Conservation (phyloP, 2,329 filamentous ascomycete genomes). For the Aspergillus niger region DNA sequence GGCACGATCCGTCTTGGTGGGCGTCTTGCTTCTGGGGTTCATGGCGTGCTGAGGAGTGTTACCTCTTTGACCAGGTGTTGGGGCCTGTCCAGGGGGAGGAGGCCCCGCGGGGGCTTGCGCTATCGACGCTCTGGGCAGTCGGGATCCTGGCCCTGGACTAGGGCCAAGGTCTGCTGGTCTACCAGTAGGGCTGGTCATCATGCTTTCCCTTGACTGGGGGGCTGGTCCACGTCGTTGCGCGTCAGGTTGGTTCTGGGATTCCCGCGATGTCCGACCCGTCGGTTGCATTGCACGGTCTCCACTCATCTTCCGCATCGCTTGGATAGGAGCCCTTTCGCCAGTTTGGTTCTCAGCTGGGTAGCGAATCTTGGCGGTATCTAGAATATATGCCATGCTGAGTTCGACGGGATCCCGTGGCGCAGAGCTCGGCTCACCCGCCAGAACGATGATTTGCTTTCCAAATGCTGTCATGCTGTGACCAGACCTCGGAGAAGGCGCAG, state of each 20-base stretch:
- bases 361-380: slow-evolving; percentile 94
- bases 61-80: slow-evolving; percentile 58
- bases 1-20: slow-evolving; percentile 51
- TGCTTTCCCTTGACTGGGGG: slow-evolving; percentile 48
- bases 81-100: slow-evolving; percentile 65
- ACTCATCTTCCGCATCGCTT: slow-evolving; percentile 46
- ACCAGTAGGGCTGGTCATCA: slow-evolving; percentile 30
- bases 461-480: slow-evolving; percentile 98
- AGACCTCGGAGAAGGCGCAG: slow-evolving; percentile 87
- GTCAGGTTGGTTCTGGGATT: slow-evolving; percentile 44
- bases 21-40: slow-evolving; percentile 52
- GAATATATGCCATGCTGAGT: slow-evolving; percentile 82
- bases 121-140: slow-evolving; percentile 61
- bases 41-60: slow-evolving; percentile 40
- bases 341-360: slow-evolving; percentile 76
- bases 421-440: slow-evolving; percentile 92
- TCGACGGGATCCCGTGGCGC: slow-evolving; percentile 79
- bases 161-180: slow-evolving; percentile 34
- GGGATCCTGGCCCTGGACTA: slow-evolving; percentile 51
- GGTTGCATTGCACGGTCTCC: slow-evolving; percentile 46
- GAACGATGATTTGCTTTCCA: slow-evolving; percentile 86
- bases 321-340: slow-evolving; percentile 43
- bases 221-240: slow-evolving; percentile 41
- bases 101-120: slow-evolving; percentile 64
- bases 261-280: slow-evolving; percentile 46